A percentile compares a stretch with the other conserved stretches of the same genome.
phyloP scores from a whole-genome alignment of 2,329 filamentous ascomycete species.

The Seiridium cupressi region DNA sequence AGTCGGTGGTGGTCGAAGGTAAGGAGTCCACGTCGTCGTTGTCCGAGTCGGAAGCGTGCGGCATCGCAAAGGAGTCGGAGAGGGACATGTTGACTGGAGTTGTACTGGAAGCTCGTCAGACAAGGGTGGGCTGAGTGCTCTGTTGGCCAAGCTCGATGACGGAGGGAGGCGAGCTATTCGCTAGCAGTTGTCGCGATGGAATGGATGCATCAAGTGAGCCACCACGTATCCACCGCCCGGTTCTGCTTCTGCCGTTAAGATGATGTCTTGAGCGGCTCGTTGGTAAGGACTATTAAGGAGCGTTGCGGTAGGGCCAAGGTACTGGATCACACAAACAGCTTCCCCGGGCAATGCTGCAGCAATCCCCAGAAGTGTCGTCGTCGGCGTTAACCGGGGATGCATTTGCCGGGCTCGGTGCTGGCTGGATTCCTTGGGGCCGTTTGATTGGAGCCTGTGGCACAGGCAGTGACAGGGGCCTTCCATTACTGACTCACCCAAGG shows the following conservation, averaged over 20 bases:
- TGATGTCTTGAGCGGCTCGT: no score
- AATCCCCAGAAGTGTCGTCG: neutral
- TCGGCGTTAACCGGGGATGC: neutral
- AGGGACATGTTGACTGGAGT: slow-evolving; percentile 28
- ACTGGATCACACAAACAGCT: neutral
- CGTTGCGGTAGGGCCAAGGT: neutral
- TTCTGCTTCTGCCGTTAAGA: no score
- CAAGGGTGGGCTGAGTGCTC: neutral
- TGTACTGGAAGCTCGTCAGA: neutral
- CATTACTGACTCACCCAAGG: no score
- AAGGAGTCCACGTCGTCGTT: slow-evolving; percentile 63
- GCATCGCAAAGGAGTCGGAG: slow-evolving; percentile 51
- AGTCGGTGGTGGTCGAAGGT: slow-evolving; percentile 56
- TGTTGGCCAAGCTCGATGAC: neutral
- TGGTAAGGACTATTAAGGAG: no score
- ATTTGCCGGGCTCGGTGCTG: neutral
- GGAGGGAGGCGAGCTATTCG: slow-evolving; percentile 4
- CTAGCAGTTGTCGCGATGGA: neutral
- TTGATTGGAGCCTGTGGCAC: no score
- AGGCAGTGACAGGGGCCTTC: no score
- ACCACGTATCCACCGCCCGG: neutral
- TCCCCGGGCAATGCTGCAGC: neutral
- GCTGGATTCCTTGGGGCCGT: neutral
- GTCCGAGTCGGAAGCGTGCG: slow-evolving; percentile 45
- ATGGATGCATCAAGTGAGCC: neutral